Base-by-base conservation (phyloP, 495 filamentous ascomycete species). In the Letharia columbiana region DNA sequence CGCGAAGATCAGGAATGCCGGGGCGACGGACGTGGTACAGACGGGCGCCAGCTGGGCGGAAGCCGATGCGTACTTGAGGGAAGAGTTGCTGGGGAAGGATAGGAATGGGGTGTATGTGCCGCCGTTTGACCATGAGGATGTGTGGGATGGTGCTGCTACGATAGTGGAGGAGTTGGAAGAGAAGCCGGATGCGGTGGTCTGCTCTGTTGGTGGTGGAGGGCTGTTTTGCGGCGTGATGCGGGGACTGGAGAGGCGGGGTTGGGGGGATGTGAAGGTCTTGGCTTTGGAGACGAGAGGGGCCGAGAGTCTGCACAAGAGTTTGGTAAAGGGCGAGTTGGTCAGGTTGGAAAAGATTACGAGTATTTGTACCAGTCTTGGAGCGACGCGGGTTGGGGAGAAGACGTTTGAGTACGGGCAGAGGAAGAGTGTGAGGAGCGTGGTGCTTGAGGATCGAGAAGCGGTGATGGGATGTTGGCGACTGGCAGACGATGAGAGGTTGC, bases 131-230 rank as follows among this genome's bases (percentile, higher is more conserved):
- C 84, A 96, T 75, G 79, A 84, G 42, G 85, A 88, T 67, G 85
- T 97, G 69, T 97, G 94, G 93, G 77, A 86, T 39, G 94, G 94
- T 40, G 83, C 87, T 69, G 78, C 82, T 52, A 90, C 84, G 4
- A 70, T 97, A 45, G 75, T 96, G 33, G 83, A 88, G 67, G 94
- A 98, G 75, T 73, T 96, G 13, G 77, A 80, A 33, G 68, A 74
- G 28, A 87, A 91, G 73, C 74, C 90, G 65, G 87, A 91, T 70
- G 89, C 84, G 11, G 75, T 98, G 4, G 81, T 96, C 15, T 95
- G 90, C 73, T 89, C 82, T 68, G 91, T 96, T 57, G 94, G 93
- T 15, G 94, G 94, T 18, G 94, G 94, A 6, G 94, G 94, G 1
- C 76, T 98, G 52, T 80, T 96, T 45, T 88, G 87, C 66, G 93